These are phyloP conservation scores for Teratosphaeria nubilosa DNA, from an alignment of 2,329 filamentous ascomycete genomes.

Conservation along the genomic window DNA sequence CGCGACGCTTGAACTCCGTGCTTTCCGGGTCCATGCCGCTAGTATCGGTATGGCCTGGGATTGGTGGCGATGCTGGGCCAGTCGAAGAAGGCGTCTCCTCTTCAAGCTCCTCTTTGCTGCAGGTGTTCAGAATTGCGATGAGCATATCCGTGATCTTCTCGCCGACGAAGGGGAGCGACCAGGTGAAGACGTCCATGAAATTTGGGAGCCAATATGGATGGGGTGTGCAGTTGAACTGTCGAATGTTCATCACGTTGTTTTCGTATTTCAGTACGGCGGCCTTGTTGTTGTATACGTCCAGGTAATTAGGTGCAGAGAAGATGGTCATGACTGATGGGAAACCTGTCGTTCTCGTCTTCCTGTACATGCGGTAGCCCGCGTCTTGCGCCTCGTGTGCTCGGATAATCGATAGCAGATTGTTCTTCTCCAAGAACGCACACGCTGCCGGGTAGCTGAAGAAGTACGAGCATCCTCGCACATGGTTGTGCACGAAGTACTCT, in stretches of 20 bases:
- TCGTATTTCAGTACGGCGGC: constrained; percentile 97
- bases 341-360: constrained; percentile 93
- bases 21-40: constrained; percentile 62
- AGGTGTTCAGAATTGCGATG: constrained; percentile 94
- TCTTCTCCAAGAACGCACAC: constrained; percentile 96
- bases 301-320: constrained; percentile 96
- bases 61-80: constrained; percentile 63
- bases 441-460: constrained; percentile 98
- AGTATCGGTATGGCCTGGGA: constrained; percentile 31
- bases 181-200: constrained; percentile 99
- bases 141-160: constrained; percentile 99
- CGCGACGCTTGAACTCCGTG: constrained; percentile 85
- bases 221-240: constrained; percentile 98
- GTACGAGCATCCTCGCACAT: constrained; percentile 96
- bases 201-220: constrained; percentile 99
- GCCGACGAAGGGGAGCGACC: constrained; percentile 95
- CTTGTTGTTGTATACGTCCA: constrained; percentile 99
- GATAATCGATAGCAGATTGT: constrained; percentile 94
- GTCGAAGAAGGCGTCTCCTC: constrained; percentile 72
- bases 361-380: constrained; percentile 97
- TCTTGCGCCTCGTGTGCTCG: constrained; percentile 97
- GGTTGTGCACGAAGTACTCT: constrained; percentile 96
- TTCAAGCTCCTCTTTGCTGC: constrained; percentile 94
- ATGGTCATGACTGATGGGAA: constrained; percentile 99
- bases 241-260: constrained; percentile 99